phyloP scores from a whole-genome alignment of 345 rosid species.

The Clarkia xantiana region DNA sequence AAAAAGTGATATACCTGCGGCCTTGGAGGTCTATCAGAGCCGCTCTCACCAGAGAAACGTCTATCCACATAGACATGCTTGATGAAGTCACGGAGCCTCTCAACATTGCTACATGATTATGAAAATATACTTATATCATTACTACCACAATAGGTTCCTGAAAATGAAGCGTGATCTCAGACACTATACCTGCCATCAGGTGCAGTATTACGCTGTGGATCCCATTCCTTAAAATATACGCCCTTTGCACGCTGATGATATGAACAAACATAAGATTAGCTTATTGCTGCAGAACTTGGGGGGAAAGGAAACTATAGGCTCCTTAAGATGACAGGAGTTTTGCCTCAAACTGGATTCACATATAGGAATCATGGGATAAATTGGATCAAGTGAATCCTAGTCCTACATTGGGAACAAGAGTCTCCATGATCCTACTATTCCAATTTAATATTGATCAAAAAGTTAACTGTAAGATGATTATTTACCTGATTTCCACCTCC shows the following conservation, averaged over 20 bases:
- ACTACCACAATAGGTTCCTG: neutral
- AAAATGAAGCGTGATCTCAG: conserved; percentile 1
- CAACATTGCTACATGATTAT: conserved; percentile 48
- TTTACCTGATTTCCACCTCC: conserved; percentile 94
- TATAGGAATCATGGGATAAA: too few relatives aligned
- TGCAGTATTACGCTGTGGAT: conserved; percentile 50
- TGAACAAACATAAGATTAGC: conserved; percentile 3
- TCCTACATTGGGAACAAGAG: too few relatives aligned
- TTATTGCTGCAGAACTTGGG: neutral
- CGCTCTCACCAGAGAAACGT: conserved; percentile 62
- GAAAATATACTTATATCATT: conserved; percentile 16
- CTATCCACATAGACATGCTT: conserved; percentile 84
- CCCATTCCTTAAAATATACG: conserved; percentile 78
- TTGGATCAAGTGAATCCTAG: too few relatives aligned
- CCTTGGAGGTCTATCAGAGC: conserved; percentile 68
- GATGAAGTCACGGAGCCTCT: conserved; percentile 69
- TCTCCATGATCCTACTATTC: too few relatives aligned
- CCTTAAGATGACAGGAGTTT: too few relatives aligned
- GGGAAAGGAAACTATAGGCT: too few relatives aligned
- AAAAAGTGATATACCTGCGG: conserved; percentile 36
- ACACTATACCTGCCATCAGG: conserved; percentile 63
- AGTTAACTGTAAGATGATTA: neutral
- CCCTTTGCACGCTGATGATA: conserved; percentile 66
- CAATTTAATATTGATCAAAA: too few relatives aligned
- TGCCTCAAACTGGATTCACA: too few relatives aligned